Percentiles rank a stretch among this genome's conserved stretches.
Conservation (phyloP, 768 basidiomycete genomes). For the Polyporus arcularius region DNA sequence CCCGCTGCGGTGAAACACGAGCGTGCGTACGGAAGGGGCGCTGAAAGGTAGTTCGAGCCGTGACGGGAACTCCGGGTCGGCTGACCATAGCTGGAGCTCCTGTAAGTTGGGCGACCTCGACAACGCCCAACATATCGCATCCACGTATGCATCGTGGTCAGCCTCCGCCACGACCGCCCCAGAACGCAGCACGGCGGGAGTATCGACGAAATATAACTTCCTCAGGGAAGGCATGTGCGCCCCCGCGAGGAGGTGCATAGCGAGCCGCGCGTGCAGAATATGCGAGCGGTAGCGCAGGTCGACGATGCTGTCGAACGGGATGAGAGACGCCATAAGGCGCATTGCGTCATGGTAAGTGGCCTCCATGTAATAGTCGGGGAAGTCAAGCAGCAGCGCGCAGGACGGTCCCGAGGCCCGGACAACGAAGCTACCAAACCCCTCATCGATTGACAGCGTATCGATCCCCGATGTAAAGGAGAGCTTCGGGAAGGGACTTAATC, state of each 20-base stretch:
- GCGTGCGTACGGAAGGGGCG: neutral
- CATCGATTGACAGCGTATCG: constrained; percentile 9
- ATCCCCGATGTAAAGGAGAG: constrained; percentile 8
- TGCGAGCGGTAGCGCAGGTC: neutral
- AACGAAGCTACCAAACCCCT: neutral
- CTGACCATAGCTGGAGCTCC: constrained; percentile 5
- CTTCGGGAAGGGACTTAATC: constrained; percentile 10
- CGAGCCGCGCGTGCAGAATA: neutral
- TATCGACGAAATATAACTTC: neutral
- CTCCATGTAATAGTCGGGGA: neutral
- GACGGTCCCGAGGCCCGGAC: constrained; percentile 6
- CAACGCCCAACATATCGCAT: neutral
- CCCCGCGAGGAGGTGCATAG: neutral
- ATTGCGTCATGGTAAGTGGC: neutral
- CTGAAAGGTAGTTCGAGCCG: neutral
- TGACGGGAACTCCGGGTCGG: neutral
- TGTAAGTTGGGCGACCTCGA: neutral
- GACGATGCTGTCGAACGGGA: constrained; percentile 1
- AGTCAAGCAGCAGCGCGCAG: constrained; percentile 10
- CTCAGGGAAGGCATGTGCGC: neutral
- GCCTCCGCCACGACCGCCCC: neutral
- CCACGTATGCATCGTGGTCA: neutral
- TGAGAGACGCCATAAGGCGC: neutral
- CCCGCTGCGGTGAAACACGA: neutral
- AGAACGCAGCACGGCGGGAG: neutral